phyloP scores from a whole-genome alignment of 345 rosid genomes.

The Eucalyptus pumila region DNA sequence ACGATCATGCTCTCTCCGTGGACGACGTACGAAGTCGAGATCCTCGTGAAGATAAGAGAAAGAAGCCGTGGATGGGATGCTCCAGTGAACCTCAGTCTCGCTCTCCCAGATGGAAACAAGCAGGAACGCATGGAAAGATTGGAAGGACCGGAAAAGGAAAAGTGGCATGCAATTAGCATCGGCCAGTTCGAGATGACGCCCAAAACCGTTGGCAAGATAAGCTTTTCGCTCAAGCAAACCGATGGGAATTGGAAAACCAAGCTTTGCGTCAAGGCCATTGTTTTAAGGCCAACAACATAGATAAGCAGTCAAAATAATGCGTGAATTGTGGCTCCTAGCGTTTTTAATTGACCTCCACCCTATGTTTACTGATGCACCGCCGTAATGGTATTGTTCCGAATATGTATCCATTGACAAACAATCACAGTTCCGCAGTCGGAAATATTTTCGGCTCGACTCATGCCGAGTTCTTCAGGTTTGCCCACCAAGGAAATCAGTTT shows the following conservation, averaged over 20 bases:
- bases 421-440: too few relatives aligned
- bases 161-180: not conserved
- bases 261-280: not conserved
- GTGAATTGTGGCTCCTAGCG: not conserved
- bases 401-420: not conserved
- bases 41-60: not conserved
- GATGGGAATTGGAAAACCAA: not conserved
- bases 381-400: not conserved
- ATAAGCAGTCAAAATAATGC: not conserved
- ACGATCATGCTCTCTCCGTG: not conserved
- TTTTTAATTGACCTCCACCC: too few relatives aligned
- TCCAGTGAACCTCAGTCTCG: not conserved
- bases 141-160: not conserved
- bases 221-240: not conserved
- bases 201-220: not conserved
- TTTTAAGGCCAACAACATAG: not conserved
- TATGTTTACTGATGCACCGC: not conserved
- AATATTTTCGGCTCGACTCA: not conserved
- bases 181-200: not conserved
- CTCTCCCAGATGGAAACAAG: not conserved
- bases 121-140: not conserved
- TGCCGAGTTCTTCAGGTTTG: not conserved
- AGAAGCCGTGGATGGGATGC: not conserved
- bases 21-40: not conserved
- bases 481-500: not conserved